Evolutionary conservation across 768 basidiomycete genomes (phyloP).

Genomic region (Termitomyces sp.): DNA sequence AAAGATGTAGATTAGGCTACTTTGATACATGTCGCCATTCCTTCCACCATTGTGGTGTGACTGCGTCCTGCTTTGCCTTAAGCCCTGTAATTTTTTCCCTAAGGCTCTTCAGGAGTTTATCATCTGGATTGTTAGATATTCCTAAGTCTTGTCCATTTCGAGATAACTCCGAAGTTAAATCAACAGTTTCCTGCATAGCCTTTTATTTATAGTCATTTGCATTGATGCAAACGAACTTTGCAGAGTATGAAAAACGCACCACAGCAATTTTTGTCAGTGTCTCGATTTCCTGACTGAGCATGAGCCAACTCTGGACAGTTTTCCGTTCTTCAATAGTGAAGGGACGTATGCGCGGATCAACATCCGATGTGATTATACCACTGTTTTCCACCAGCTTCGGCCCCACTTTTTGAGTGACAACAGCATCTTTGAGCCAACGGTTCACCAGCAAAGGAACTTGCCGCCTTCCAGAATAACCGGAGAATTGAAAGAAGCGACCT

Average conservation of each 20-base stretch:
- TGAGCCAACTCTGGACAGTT: constrained; percentile 31
- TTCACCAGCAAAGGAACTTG: background rate
- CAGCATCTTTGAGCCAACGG: constrained; percentile 9
- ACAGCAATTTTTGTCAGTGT: constrained; percentile 6
- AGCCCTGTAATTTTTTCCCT: constrained; percentile 8
- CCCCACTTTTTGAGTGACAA: constrained; percentile 12
- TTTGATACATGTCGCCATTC: constrained; percentile 15
- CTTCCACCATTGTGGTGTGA: constrained; percentile 25
- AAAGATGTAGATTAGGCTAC: background rate
- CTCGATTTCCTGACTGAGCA: constrained; percentile 25
- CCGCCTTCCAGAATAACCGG: constrained; percentile 2
- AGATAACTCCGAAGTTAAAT: background rate
- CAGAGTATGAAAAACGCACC: constrained; percentile 3
- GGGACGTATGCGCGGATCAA: constrained; percentile 37
- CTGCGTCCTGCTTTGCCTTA: constrained; percentile 16
- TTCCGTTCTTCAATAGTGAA: constrained; percentile 31
- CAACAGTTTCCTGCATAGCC: background rate
- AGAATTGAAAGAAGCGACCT: constrained; percentile 4
- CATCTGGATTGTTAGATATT: too few relatives aligned
- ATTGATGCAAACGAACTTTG: background rate
- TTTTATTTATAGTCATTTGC: background rate
- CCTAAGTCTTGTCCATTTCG: background rate
- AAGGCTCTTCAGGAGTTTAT: constrained; percentile 13
- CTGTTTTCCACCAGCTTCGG: constrained; percentile 15
- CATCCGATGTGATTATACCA: constrained; percentile 23